These are phyloP conservation scores for Peronospora farinosa DNA, from an alignment of 352 stramenopile species.

Conservation along the genomic window DNA sequence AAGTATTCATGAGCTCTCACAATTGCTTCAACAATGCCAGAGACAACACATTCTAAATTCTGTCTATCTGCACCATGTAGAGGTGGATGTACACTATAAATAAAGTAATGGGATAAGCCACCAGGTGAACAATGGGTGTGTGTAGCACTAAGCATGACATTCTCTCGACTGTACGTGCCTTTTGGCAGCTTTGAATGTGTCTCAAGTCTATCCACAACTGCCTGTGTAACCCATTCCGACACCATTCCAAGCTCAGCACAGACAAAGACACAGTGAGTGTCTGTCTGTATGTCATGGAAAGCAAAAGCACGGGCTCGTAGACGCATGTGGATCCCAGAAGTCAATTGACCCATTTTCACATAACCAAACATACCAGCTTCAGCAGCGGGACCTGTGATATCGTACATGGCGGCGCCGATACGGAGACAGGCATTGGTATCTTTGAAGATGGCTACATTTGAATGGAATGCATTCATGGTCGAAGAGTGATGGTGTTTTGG, in stretches of 20 bases:
- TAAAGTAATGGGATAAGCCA: slow-evolving; percentile 88
- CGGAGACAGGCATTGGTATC: slow-evolving; percentile 22
- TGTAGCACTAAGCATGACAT: slow-evolving; percentile 87
- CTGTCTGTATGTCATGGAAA: slow-evolving; percentile 38
- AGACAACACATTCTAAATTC: slow-evolving; percentile 88
- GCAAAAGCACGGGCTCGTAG: slow-evolving; percentile 77
- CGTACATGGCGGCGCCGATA: slow-evolving; percentile 75
- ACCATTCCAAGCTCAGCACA: slow-evolving; percentile 87
- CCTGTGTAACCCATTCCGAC: slow-evolving; percentile 82
- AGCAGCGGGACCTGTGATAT: slow-evolving; percentile 77
- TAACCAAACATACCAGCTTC: slow-evolving; percentile 88
- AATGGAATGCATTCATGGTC: slow-evolving; percentile 11
- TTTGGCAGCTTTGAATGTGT: slow-evolving; percentile 35
- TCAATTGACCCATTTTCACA: slow-evolving; percentile 69
- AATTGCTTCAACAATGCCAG: slow-evolving; percentile 82
- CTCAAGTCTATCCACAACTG: slow-evolving; percentile 59
- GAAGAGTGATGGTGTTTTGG: background rate
- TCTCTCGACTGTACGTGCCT: slow-evolving; percentile 55
- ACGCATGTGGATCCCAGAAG: slow-evolving; percentile 82
- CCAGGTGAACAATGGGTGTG: slow-evolving; percentile 89
- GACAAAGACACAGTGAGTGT: slow-evolving; percentile 71
- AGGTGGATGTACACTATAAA: slow-evolving; percentile 85
- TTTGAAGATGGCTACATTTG: slow-evolving; percentile 12
- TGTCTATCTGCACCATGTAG: slow-evolving; percentile 65
- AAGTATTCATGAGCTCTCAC: slow-evolving; percentile 72